Evolutionary conservation across 352 stramenopile genomes (phyloP).

Genomic region (Phytophthora sp.): DNA sequence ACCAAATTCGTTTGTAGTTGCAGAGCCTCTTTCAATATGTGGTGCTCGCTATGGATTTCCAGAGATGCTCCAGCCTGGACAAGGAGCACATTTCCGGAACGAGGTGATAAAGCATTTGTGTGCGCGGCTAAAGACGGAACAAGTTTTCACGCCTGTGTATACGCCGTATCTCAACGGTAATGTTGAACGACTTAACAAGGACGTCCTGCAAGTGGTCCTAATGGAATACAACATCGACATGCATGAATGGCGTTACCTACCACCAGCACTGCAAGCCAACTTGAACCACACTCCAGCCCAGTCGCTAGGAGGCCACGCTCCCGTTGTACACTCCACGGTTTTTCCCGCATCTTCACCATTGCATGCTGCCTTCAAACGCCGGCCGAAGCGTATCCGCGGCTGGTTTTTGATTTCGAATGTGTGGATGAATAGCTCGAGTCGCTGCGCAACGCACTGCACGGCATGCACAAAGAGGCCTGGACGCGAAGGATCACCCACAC

Average conservation of each 20-base stretch:
- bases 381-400: too few relatives aligned
- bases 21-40: conserved; percentile 6
- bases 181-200: conserved; percentile 23
- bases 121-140: conserved; percentile 6
- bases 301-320: conserved; percentile 6
- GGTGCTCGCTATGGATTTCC: conserved; percentile 10
- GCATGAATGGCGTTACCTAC: conserved; percentile 16
- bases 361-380: too few relatives aligned
- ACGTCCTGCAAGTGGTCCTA: conserved; percentile 23
- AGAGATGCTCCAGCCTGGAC: conserved; percentile 13
- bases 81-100: conserved; percentile 27
- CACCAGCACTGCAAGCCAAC: conserved; percentile 21
- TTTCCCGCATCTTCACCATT: conserved; percentile 3
- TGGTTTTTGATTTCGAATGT: neutral
- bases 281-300: conserved; percentile 26
- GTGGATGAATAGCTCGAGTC: neutral
- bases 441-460: conserved; percentile 9
- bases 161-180: conserved; percentile 20
- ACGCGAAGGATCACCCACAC: neutral
- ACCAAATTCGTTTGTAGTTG: conserved; percentile 14
- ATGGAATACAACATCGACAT: conserved; percentile 19
- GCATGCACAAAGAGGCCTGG: conserved; percentile 13
- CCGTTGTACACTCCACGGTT: conserved; percentile 20
- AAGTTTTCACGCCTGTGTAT: conserved; percentile 16
- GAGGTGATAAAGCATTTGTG: conserved; percentile 13